Evolutionary conservation across 805 yeast genomes (phyloP).

Genomic region (Saturnispora ahearnii): DNA sequence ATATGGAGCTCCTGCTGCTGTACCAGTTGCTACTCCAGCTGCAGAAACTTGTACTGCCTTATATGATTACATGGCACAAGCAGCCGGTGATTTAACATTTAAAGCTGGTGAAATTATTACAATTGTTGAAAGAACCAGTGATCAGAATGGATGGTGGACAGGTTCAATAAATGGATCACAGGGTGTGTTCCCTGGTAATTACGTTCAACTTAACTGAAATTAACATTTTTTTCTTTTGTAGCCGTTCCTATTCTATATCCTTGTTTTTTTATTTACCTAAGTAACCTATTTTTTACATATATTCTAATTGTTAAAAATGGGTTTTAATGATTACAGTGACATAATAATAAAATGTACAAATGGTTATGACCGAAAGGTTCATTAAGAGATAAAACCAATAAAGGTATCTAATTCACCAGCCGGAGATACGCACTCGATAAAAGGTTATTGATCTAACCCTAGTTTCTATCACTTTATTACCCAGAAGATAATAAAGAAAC

Average conservation of each 20-base stretch:
- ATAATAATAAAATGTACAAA: slow-evolving; percentile 2
- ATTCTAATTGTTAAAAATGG: not conserved
- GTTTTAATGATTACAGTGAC: not conserved
- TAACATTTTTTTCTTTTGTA: too few relatives aligned
- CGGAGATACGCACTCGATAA: slow-evolving; percentile 8
- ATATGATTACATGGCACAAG: slow-evolving; percentile 88
- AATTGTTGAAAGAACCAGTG: slow-evolving; percentile 71
- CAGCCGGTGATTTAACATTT: slow-evolving; percentile 83
- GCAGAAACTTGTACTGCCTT: slow-evolving; percentile 74
- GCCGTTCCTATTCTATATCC: not conserved
- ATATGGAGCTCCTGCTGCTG: slow-evolving; percentile 20
- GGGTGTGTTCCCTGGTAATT: slow-evolving; percentile 95
- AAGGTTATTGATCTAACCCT: slow-evolving; percentile 4
- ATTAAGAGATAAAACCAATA: not conserved
- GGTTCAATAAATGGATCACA: slow-evolving; percentile 75
- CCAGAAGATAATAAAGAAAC: not conserved
- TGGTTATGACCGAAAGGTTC: slow-evolving; percentile 11
- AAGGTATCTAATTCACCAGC: not conserved
- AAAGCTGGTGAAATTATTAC: slow-evolving; percentile 83
- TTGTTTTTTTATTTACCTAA: not conserved
- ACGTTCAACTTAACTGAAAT: slow-evolving; percentile 60
- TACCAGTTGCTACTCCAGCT: slow-evolving; percentile 28
- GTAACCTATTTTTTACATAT: not conserved
- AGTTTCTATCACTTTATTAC: not conserved
- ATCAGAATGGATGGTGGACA: slow-evolving; percentile 97